Percentiles rank a stretch among this genome's conserved stretches.
These are phyloP conservation scores for Botrytis squamosa DNA, from an alignment of 2,329 filamentous ascomycete genomes.

Conservation along the genomic window DNA sequence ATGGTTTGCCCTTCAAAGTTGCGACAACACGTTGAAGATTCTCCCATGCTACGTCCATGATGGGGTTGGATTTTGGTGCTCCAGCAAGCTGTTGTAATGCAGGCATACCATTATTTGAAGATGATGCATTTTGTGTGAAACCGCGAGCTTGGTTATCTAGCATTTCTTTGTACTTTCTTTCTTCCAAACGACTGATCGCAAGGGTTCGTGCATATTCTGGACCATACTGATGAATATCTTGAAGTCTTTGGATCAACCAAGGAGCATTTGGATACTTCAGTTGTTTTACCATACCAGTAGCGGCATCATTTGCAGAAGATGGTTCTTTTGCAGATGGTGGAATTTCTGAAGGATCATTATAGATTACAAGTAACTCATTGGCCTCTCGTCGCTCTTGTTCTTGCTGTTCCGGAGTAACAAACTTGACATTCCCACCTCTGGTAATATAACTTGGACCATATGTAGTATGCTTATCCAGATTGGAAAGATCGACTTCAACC, in stretches of 20 bases:
- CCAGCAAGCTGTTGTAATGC: constrained; percentile 28
- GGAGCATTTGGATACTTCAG: constrained; percentile 33
- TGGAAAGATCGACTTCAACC: constrained; percentile 46
- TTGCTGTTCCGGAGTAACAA: constrained; percentile 56
- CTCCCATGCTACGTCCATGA: constrained; percentile 29
- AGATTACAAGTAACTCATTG: constrained; percentile 55
- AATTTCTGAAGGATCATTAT: constrained; percentile 39
- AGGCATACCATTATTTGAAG: constrained; percentile 24
- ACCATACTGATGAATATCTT: constrained; percentile 37
- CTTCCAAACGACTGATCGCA: constrained; percentile 22
- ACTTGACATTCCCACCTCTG: constrained; percentile 51
- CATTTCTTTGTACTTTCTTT: constrained; percentile 28
- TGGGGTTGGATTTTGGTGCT: constrained; percentile 10
- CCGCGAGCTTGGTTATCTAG: constrained; percentile 19
- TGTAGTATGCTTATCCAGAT: constrained; percentile 37
- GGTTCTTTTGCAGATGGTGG: constrained; percentile 40
- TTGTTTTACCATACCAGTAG: constrained; percentile 22
- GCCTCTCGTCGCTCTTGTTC: constrained; percentile 57
- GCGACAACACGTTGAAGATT: constrained; percentile 36
- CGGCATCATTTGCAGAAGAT: constrained; percentile 22
- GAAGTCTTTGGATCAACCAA: constrained; percentile 35
- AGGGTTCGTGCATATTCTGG: constrained; percentile 32
- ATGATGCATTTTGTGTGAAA: constrained; percentile 15
- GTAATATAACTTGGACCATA: constrained; percentile 53
- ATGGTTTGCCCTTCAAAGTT: constrained; percentile 47